Conservation (phyloP, 441 rosid species). For the Populus hybrid region DNA sequence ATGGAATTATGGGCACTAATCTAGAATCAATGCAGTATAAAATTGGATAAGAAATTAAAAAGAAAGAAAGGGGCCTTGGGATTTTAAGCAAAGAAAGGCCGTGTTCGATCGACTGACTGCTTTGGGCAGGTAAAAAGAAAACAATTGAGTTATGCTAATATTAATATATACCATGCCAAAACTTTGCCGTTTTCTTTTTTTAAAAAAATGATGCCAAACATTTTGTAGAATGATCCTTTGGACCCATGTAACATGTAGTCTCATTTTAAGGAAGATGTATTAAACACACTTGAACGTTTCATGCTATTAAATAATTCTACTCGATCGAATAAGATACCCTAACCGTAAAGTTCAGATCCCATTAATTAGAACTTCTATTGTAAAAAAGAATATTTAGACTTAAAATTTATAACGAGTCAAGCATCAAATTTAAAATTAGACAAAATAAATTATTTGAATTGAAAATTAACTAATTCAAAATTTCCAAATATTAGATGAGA, state of each 20-base stretch:
- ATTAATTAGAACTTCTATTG: too few relatives aligned
- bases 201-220: not conserved
- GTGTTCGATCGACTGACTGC: not conserved
- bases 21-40: not conserved
- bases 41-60: not conserved
- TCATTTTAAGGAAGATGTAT: not conserved
- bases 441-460: too few relatives aligned
- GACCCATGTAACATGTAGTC: conserved; percentile 7
- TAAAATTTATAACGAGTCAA: not conserved
- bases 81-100: conserved; percentile 22
- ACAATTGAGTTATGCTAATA: not conserved
- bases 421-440: not conserved
- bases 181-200: not conserved
- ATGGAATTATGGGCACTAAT: conserved; percentile 7
- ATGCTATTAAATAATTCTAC: too few relatives aligned
- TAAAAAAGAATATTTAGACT: too few relatives aligned
- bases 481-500: not conserved
- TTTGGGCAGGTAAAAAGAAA: conserved; percentile 1
- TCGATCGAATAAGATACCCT: too few relatives aligned
- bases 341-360: not conserved
- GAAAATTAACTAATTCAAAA: too few relatives aligned
- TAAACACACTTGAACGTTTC: not conserved
- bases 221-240: not conserved
- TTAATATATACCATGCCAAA: conserved; percentile 2
- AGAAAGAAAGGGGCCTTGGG: conserved; percentile 16